Evolutionary conservation across 192 early-diverging fungal species (phyloP).

Genomic region (Spinellus fusiger): DNA sequence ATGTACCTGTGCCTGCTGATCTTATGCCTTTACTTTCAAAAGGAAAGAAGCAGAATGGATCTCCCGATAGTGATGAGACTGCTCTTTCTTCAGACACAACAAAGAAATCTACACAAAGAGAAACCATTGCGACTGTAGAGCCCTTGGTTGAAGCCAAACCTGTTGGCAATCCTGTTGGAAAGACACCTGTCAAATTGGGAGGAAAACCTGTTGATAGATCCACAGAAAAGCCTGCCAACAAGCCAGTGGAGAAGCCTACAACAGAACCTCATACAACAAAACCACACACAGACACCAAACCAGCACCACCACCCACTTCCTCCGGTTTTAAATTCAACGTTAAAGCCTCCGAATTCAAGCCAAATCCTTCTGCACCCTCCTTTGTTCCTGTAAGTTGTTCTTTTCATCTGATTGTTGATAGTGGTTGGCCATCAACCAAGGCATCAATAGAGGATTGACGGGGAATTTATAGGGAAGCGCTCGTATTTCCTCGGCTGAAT

Average conservation of each 20-base stretch:
- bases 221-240: too few relatives aligned
- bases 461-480: constrained; percentile 5
- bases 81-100: background rate
- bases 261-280: background rate
- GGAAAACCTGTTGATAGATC: too few relatives aligned
- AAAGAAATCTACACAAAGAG: constrained; percentile 6
- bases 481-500: constrained; percentile 2
- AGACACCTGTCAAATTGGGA: too few relatives aligned
- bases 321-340: constrained; percentile 61
- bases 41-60: constrained; percentile 30
- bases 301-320: background rate
- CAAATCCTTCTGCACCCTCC: constrained; percentile 58
- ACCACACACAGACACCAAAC: background rate
- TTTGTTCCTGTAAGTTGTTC: constrained; percentile 58
- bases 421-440: background rate
- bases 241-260: constrained; percentile 8
- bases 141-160: constrained; percentile 1
- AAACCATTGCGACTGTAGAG: background rate
- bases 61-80: background rate
- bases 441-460: background rate
- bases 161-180: background rate
- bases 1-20: constrained; percentile 77
- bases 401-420: background rate
- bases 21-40: constrained; percentile 69
- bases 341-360: constrained; percentile 73